These are phyloP conservation scores for Ustilago tritici DNA, from an alignment of 1,284 basidiomycete genomes.

Conservation along the genomic window DNA sequence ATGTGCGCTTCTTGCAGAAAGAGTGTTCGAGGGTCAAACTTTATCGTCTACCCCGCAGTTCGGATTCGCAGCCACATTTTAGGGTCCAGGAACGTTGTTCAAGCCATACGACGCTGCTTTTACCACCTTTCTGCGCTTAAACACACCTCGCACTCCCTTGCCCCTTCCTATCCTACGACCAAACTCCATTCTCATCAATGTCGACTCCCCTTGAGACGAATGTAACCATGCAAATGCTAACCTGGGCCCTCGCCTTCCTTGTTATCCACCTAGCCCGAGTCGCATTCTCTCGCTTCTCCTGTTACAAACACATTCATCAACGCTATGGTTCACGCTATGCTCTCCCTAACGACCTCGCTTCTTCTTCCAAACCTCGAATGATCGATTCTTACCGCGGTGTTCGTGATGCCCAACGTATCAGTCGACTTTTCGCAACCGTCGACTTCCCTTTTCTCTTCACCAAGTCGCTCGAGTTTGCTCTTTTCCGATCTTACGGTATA, in stretches of 20 bases:
- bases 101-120: background rate
- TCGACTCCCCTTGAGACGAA: background rate
- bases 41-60: background rate
- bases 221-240: constrained; percentile 3
- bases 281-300: constrained; percentile 16
- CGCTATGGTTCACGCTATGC: constrained; percentile 43
- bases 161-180: too few relatives aligned
- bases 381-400: constrained; percentile 44
- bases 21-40: background rate
- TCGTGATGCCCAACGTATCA: constrained; percentile 48
- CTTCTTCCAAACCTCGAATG: constrained; percentile 36
- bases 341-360: constrained; percentile 13
- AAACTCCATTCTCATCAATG: background rate
- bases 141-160: background rate
- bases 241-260: constrained; percentile 15
- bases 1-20: too few relatives aligned
- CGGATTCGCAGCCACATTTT: constrained; percentile 3
- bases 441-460: constrained; percentile 34
- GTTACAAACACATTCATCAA: constrained; percentile 27
- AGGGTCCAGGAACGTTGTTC: background rate
- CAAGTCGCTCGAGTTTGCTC: constrained; percentile 44
- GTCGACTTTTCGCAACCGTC: constrained; percentile 19
- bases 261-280: constrained; percentile 19
- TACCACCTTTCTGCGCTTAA: background rate
- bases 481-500: constrained; percentile 54